Conservation (phyloP, 805 yeast genomes). For the Zygosaccharomyces kombuchaensis region DNA sequence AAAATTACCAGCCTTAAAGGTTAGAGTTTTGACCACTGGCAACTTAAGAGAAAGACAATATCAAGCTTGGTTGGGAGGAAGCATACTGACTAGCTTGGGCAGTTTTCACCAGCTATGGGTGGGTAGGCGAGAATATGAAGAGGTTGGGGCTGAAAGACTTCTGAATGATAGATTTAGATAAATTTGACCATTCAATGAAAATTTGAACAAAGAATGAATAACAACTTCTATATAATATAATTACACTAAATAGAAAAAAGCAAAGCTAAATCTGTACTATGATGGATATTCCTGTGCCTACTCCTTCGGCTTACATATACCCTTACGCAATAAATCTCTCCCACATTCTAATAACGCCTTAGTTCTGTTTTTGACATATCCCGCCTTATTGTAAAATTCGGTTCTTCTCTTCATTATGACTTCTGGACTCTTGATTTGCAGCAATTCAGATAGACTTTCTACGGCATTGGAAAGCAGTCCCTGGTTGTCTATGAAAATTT, state of each 20-base stretch:
- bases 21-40: conserved; percentile 79
- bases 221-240: not conserved
- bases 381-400: conserved; percentile 37
- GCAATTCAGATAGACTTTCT: conserved; percentile 61
- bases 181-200: conserved; percentile 1
- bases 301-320: conserved; percentile 27
- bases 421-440: conserved; percentile 41
- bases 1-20: conserved; percentile 77
- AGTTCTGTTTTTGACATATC: conserved; percentile 36
- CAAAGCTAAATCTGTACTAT: conserved; percentile 3
- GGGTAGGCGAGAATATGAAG: conserved; percentile 78
- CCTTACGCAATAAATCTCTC: conserved; percentile 33
- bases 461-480: conserved; percentile 58
- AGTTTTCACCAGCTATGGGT: conserved; percentile 97
- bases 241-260: conserved; percentile 4
- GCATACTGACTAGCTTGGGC: conserved; percentile 81
- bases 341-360: conserved; percentile 38
- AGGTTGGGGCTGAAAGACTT: conserved; percentile 79
- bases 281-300: not conserved
- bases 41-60: conserved; percentile 69
- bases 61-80: conserved; percentile 90
- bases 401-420: conserved; percentile 34
- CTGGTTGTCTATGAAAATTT: conserved; percentile 69
- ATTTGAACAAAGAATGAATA: not conserved
- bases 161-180: conserved; percentile 78